phyloP scores from a whole-genome alignment of 2,329 filamentous ascomycete genomes.

The Fusarium sp. region DNA sequence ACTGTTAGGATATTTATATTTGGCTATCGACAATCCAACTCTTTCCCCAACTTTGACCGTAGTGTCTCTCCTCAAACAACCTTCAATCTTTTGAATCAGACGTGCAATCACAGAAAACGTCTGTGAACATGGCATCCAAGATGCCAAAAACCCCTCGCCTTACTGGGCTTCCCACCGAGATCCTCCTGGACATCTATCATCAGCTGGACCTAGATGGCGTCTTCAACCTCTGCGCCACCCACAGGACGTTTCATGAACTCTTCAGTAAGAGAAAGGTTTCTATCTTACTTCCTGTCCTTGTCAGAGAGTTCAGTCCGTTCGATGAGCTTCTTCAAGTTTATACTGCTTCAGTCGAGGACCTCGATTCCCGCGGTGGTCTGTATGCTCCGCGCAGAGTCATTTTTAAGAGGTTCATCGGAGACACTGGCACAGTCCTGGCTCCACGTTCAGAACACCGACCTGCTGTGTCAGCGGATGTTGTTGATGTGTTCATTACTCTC shows the following conservation, averaged over 20 bases:
- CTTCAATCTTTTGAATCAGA: not conserved
- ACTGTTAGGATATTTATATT: constrained; percentile 4
- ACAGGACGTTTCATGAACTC: constrained; percentile 53
- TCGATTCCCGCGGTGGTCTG: constrained; percentile 45
- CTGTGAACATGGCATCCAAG: constrained; percentile 31
- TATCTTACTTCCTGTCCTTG: constrained; percentile 57
- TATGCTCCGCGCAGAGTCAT: constrained; percentile 55
- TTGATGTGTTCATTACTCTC: constrained; percentile 38
- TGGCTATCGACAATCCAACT: not conserved
- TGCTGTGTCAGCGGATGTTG: not conserved
- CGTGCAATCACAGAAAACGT: not conserved
- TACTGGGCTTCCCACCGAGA: constrained; percentile 56
- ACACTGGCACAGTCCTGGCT: constrained; percentile 45
- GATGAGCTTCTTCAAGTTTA: constrained; percentile 60
- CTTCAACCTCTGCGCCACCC: constrained; percentile 52
- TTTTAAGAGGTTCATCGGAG: constrained; percentile 52
- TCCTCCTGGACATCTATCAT: constrained; percentile 61
- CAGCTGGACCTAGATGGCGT: constrained; percentile 56
- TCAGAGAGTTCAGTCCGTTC: constrained; percentile 57
- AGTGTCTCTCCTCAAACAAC: not conserved
- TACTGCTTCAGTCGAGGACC: constrained; percentile 55
- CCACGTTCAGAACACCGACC: constrained; percentile 20
- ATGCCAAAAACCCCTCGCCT: constrained; percentile 35
- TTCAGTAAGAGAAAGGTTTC: constrained; percentile 54
- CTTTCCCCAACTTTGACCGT: not conserved